Base-by-base conservation (phyloP, 345 rosid species). In the Eucalyptus cladocalyx region DNA sequence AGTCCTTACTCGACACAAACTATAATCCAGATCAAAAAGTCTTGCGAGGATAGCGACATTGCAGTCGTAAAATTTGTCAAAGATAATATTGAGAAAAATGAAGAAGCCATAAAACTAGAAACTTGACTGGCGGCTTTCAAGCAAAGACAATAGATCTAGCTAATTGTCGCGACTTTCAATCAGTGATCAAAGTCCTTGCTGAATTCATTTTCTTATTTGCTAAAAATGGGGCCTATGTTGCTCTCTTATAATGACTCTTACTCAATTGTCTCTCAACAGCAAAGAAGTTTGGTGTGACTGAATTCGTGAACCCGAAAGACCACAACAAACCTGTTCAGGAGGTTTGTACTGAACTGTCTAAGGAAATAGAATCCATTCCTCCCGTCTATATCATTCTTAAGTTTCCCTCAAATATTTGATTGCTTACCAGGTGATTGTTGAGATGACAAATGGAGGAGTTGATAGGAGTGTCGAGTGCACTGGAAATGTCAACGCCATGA, bases 401-500 rank as follows among this genome's bases (percentile, higher is more conserved):
- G 69, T 7, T 83, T 54, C 62, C 58, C 81, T 40, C 47, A 37
- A 11, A 76, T 11, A 45, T 12, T 24, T 14, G 18, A 76, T 76
- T 76, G 47, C 5, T 76, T 11, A 19, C 83, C 34, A 92, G 95
- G 94, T 91, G 88, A 92, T 93, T 80, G 93, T 91, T 88, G 95
- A 92, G 53, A 92, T 93, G 94, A 93, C 93, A 8, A 88, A 87
- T 76, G 95, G 95, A 67, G 95, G 94, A 90, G 94, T 92, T 2
- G 95, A 93, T 34, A 88, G 93, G 43, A 93, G 95, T 47, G 93
- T 92, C 12, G 93, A 93, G 86, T 92, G 95, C 80, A 93, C 94
- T 6, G 93, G 95, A 89, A 92, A 76, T 49, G 80, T 92, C 60
- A 37, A 88, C n/a, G 94, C 94, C 65, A 92, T 92, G 94, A 91